These are phyloP conservation scores for Fusarium bactridioides DNA, from an alignment of 2,329 filamentous ascomycete genomes.

Conservation along the genomic window DNA sequence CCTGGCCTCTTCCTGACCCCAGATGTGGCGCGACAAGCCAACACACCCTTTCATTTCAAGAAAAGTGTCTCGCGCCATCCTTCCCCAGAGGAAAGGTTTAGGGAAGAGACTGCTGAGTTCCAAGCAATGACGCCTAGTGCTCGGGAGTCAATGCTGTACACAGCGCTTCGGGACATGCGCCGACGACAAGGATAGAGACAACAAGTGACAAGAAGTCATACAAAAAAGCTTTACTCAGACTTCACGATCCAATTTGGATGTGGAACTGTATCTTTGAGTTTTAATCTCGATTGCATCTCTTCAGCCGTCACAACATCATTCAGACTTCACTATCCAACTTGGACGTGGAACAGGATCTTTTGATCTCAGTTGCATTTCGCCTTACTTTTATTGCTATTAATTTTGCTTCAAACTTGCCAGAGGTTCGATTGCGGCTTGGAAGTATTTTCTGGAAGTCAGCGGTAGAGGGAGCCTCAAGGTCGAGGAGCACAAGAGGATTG, in stretches of 20 bases:
- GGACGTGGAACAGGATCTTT: conserved; percentile 4
- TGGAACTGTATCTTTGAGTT: not conserved
- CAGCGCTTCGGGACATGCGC: not conserved
- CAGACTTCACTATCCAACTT: conserved; percentile 5
- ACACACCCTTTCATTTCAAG: not conserved
- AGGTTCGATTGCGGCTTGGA: too few relatives aligned
- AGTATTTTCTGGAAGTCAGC: not conserved
- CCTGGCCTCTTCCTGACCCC: not conserved
- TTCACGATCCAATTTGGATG: not conserved
- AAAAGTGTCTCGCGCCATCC: not conserved
- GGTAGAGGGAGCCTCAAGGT: not conserved
- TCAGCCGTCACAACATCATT: conserved; percentile 6
- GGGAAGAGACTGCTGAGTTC: not conserved
- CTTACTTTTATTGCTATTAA: not conserved
- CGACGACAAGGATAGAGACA: not conserved
- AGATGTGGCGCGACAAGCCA: not conserved
- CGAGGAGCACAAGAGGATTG: not conserved
- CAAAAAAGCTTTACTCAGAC: not conserved
- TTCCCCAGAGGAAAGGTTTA: accelerated
- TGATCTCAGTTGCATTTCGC: conserved; percentile 10
- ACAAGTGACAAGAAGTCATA: not conserved
- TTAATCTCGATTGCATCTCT: not conserved
- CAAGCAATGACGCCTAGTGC: not conserved
- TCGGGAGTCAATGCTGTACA: not conserved
- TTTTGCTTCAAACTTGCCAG: accelerated